A percentile compares a stretch with the other conserved stretches of the same genome.
Conservation (phyloP, 2,329 filamentous ascomycete genomes). For the Cryphonectria parasitica region DNA sequence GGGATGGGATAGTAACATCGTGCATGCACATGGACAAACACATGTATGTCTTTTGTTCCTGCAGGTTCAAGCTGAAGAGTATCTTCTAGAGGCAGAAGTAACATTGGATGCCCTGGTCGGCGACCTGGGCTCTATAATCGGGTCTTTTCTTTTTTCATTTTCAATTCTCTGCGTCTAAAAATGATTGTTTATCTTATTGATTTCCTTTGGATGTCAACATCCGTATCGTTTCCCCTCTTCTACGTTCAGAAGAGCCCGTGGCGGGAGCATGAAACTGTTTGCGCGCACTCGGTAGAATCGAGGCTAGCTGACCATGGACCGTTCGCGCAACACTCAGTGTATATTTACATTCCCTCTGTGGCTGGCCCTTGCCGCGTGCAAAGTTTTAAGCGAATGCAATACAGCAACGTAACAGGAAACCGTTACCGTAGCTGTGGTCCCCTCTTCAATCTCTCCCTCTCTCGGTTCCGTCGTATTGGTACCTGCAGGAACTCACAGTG, state of each 20-base stretch:
- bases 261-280: not conserved
- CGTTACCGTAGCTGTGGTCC: not conserved
- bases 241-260: not conserved
- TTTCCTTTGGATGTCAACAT: not conserved
- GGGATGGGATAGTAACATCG: not conserved
- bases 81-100: not conserved
- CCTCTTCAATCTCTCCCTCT: not conserved
- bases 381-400: slow-evolving; percentile 1
- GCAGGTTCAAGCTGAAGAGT: not conserved
- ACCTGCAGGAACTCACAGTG: not conserved
- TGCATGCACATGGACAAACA: not conserved
- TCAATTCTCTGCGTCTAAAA: not conserved
- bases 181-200: not conserved
- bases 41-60: not conserved
- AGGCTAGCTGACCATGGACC: not conserved
- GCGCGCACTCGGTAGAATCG: not conserved
- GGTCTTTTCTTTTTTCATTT: not conserved
- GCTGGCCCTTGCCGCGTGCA: not conserved
- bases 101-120: not conserved
- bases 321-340: not conserved
- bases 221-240: not conserved
- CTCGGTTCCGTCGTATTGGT: slow-evolving; percentile 1
- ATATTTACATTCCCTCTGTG: not conserved
- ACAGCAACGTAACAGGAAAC: not conserved
- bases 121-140: not conserved